A percentile compares a stretch with the other conserved stretches of the same genome.
Conservation (phyloP, 2,329 filamentous ascomycete genomes). For the Phyllosticta capitalensis region DNA sequence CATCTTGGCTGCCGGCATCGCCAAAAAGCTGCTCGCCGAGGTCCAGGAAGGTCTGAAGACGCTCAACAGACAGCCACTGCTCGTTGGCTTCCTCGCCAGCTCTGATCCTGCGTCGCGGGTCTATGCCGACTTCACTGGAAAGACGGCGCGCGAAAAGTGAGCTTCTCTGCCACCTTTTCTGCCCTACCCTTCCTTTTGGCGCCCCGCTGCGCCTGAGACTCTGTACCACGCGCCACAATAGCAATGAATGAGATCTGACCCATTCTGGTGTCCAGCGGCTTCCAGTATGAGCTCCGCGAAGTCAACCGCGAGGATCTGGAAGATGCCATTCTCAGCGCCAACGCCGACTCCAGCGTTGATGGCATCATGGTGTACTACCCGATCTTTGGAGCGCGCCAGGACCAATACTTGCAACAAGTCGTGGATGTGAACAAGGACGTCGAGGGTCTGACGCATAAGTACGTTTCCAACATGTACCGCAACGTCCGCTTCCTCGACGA, state of each 20-base stretch:
- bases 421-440: slow-evolving; percentile 88
- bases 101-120: slow-evolving; percentile 80
- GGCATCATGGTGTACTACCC: slow-evolving; percentile 98
- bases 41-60: slow-evolving; percentile 66
- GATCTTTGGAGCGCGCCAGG: slow-evolving; percentile 83
- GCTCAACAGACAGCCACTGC: slow-evolving; percentile 62
- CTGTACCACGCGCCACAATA: background rate
- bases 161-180: slow-evolving; percentile 23
- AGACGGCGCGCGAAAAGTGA: slow-evolving; percentile 94
- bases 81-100: slow-evolving; percentile 90
- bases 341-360: slow-evolving; percentile 66
- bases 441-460: slow-evolving; percentile 84
- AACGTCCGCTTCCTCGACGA: slow-evolving; percentile 92
- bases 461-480: slow-evolving; percentile 99
- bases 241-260: slow-evolving; percentile 1
- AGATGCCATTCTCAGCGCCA: slow-evolving; percentile 77
- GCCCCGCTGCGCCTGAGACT: background rate
- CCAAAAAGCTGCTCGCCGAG: slow-evolving; percentile 69
- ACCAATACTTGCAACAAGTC: slow-evolving; percentile 92
- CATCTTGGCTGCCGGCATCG: slow-evolving; percentile 77
- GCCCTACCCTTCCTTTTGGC: background rate
- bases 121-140: slow-evolving; percentile 96
- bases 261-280: slow-evolving; percentile 47
- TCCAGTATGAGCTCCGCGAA: slow-evolving; percentile 75
- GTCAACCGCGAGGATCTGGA: slow-evolving; percentile 84